Conservation (phyloP, 208 protist genomes). For the Trypanosoma platydactyli region DNA sequence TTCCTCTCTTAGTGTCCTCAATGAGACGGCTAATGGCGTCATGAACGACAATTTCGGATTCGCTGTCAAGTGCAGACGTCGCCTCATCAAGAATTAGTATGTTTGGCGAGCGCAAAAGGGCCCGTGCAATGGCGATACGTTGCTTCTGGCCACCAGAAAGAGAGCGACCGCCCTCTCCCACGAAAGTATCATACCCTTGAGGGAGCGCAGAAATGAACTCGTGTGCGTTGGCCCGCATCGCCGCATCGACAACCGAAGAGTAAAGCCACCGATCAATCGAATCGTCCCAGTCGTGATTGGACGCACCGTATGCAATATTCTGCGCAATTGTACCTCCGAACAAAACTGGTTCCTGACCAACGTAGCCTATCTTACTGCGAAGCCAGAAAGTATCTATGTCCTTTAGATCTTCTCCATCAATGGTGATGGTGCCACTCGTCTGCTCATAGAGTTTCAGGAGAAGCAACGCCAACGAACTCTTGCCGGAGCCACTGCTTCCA, state of each 20-base stretch:
- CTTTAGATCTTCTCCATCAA: slow-evolving; percentile 62
- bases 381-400: slow-evolving; percentile 77
- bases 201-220: slow-evolving; percentile 88
- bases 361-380: slow-evolving; percentile 74
- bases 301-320: slow-evolving; percentile 87
- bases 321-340: slow-evolving; percentile 86
- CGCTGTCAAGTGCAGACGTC: slow-evolving; percentile 88
- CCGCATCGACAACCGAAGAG: slow-evolving; percentile 60
- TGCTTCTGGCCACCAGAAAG: slow-evolving; percentile 94
- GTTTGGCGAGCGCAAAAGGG: slow-evolving; percentile 79
- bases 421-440: slow-evolving; percentile 48
- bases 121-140: slow-evolving; percentile 93
- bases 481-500: slow-evolving; percentile 79
- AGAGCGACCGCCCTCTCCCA: slow-evolving; percentile 85
- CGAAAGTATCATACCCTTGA: slow-evolving; percentile 88
- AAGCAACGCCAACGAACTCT: slow-evolving; percentile 82
- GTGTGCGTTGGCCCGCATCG: slow-evolving; percentile 81
- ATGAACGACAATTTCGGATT: slow-evolving; percentile 90
- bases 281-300: slow-evolving; percentile 74
- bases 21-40: slow-evolving; percentile 79
- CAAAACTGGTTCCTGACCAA: slow-evolving; percentile 85
- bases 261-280: slow-evolving; percentile 76
- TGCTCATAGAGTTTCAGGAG: slow-evolving; percentile 87
- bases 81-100: slow-evolving; percentile 94
- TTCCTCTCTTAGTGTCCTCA: slow-evolving; percentile 53